Evolutionary conservation across 768 basidiomycete genomes (phyloP), one percentile per base, ranked within the genome.

Genomic region (Fibroporia radiculosa): DNA sequence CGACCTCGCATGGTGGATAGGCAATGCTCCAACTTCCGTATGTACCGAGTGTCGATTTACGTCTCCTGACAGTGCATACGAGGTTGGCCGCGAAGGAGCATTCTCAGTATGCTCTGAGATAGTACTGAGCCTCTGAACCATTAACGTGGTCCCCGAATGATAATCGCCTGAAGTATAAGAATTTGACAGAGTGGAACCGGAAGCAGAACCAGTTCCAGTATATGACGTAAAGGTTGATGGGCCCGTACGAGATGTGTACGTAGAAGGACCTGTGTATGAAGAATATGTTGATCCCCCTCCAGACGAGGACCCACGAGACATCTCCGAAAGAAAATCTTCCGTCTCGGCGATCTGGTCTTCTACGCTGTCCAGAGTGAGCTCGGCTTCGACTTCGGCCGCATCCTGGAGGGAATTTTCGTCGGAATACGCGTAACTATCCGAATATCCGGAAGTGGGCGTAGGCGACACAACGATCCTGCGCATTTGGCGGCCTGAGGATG

Each of bases 101-200:
- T 83, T 78, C 62, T 91, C 88, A 1, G 84, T 87, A 36, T 72
- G 74, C 59, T 91, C 88, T 3, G 85, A 77, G 48, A 91, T 91
- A 2, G 75, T 82, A 56, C 87, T 90, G 16, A 90, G 69, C 26
- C 70, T 59, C 20, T 69, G 63, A 19, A 63, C 51, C 36, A 66
- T 37, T 8, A 24, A 33, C 10, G 70, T 71, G 6, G 72, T 65
- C 4, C 68, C 65, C 12, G 67, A 50, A 16, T 44, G 52, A 32
- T 53, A 48, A 32, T 48, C 43, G 37, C 45, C 55, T 34, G 56
- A 58, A 16, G 57, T 44, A 20, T 48, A 49, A 35, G 54, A 52
- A 41, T 47, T 46, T 10, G 58, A 51, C 3, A 42, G 32, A 8
- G 46, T 34, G 24, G 45, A 42, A 11, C 42, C 45, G 20, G 54